phyloP scores from a whole-genome alignment of 805 yeast species.

The Yamadazyma akitaensis region DNA sequence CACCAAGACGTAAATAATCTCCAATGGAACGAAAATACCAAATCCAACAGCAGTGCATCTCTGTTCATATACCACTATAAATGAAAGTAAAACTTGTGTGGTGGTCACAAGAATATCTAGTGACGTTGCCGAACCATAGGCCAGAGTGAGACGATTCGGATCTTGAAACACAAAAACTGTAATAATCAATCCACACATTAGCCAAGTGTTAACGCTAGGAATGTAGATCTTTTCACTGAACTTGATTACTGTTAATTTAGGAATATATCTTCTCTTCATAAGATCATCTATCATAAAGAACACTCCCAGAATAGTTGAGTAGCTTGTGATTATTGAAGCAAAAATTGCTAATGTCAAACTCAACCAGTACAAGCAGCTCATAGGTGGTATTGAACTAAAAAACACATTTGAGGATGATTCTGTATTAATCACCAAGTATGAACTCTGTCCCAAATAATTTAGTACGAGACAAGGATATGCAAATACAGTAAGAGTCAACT shows the following conservation, averaged over 20 bases:
- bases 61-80: constrained; percentile 42
- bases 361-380: constrained; percentile 47
- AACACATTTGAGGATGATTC: constrained; percentile 40
- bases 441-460: constrained; percentile 59
- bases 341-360: constrained; percentile 52
- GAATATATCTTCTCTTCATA: constrained; percentile 53
- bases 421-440: constrained; percentile 43
- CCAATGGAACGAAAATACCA: constrained; percentile 45
- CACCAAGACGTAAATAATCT: constrained; percentile 43
- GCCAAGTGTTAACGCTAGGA: constrained; percentile 47
- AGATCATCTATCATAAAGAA: constrained; percentile 52
- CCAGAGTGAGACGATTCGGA: constrained; percentile 51
- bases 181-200: constrained; percentile 49
- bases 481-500: constrained; percentile 41
- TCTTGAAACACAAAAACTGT: constrained; percentile 53
- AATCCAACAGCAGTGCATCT: constrained; percentile 33
- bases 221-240: constrained; percentile 52
- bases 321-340: constrained; percentile 58
- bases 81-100: constrained; percentile 40
- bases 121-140: constrained; percentile 59
- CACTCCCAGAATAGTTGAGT: constrained; percentile 55
- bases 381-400: constrained; percentile 49
- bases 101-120: constrained; percentile 55
- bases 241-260: constrained; percentile 44
- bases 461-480: constrained; percentile 53